These are phyloP conservation scores for Podaxis sp. DNA, from an alignment of 768 basidiomycete species.

Conservation along the genomic window DNA sequence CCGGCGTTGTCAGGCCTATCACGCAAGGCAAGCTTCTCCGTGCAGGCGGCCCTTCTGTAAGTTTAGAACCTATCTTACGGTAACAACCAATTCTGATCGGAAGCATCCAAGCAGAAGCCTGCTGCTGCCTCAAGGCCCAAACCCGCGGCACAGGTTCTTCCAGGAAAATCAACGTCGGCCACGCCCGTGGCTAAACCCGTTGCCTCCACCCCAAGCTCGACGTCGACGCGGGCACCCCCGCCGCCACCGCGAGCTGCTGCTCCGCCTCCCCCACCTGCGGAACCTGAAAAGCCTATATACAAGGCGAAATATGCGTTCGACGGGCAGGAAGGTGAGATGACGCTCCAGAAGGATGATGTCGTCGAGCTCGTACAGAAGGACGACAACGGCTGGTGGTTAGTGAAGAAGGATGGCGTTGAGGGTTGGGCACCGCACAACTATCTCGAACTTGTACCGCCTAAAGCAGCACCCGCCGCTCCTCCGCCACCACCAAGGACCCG, in stretches of 20 bases:
- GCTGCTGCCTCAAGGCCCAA: slow-evolving; percentile 46
- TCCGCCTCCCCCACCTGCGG: slow-evolving; percentile 53
- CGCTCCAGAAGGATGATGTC: slow-evolving; percentile 84
- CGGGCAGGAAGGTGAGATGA: slow-evolving; percentile 91
- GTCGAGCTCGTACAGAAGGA: slow-evolving; percentile 93
- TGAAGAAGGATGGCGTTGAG: slow-evolving; percentile 77
- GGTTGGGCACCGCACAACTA: slow-evolving; percentile 98
- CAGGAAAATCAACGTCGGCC: slow-evolving; percentile 44
- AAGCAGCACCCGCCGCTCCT: slow-evolving; percentile 59
- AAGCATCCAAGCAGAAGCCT: slow-evolving; percentile 38
- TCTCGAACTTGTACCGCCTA: slow-evolving; percentile 75
- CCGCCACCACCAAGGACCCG: slow-evolving; percentile 69
- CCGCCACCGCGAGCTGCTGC: slow-evolving; percentile 37
- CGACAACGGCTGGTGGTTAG: slow-evolving; percentile 98
- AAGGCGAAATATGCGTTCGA: slow-evolving; percentile 90
- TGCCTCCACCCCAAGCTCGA: slow-evolving; percentile 25
- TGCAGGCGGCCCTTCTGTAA: slow-evolving; percentile 72
- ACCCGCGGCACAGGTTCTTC: slow-evolving; percentile 63
- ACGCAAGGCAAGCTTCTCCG: slow-evolving; percentile 80
- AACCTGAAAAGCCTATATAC: slow-evolving; percentile 73
- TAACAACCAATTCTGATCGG: background rate
- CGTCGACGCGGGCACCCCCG: slow-evolving; percentile 28
- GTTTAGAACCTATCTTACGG: slow-evolving; percentile 22
- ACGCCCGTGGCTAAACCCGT: slow-evolving; percentile 23
- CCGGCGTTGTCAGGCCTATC: slow-evolving; percentile 82